These are phyloP conservation scores for Russula griseocarnosa DNA, from an alignment of 768 basidiomycete genomes.

Conservation along the genomic window DNA sequence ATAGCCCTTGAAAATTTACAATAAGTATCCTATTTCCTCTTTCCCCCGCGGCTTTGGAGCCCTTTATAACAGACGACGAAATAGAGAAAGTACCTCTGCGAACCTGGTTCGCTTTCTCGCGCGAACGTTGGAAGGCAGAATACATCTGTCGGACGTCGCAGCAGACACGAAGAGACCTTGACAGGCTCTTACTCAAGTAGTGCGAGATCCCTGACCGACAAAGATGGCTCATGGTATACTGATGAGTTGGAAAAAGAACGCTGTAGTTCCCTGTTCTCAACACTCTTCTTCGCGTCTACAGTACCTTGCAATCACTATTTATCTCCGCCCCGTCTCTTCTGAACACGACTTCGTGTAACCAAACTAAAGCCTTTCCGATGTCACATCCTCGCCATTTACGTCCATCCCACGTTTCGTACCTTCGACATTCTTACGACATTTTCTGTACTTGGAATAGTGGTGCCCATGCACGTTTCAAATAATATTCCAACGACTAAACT, in stretches of 20 bases:
- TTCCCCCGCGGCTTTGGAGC: neutral
- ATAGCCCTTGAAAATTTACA: no score
- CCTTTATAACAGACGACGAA: neutral
- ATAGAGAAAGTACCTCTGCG: constrained; percentile 72
- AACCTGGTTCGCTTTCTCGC: constrained; percentile 79
- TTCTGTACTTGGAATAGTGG: no score
- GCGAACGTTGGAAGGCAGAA: constrained; percentile 65
- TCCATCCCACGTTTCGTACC: no score
- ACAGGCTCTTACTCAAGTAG: constrained; percentile 85
- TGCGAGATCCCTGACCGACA: constrained; percentile 70
- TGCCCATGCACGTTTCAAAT: no score
- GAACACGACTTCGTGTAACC: no score
- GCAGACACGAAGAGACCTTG: constrained; percentile 82
- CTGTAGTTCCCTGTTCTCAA: neutral
- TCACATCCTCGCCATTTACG: no score
- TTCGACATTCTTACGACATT: no score
- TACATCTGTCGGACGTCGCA: constrained; percentile 77
- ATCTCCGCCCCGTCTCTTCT: no score
- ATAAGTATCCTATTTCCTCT: constrained; percentile 43
- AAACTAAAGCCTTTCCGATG: no score
- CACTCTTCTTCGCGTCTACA: no score
- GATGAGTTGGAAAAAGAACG: constrained; percentile 32
- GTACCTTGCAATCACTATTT: no score
- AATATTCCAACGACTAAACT: no score
- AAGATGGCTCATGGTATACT: constrained; percentile 69